These are phyloP conservation scores for Taxawa tesnikishii DNA, from an alignment of 2,329 filamentous ascomycete genomes.

Conservation along the genomic window DNA sequence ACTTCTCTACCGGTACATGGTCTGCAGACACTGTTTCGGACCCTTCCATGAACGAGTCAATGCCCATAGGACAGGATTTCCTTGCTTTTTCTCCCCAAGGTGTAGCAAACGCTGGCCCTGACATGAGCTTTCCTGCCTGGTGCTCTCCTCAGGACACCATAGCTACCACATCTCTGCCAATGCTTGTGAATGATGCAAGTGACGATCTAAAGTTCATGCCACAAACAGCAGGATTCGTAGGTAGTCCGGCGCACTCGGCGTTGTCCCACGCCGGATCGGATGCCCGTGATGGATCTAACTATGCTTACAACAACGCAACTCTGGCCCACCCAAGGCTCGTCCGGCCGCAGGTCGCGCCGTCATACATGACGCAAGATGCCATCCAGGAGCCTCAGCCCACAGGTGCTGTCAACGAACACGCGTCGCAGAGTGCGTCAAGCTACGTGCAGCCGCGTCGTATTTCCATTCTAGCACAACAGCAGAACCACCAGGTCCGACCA, in stretches of 20 bases:
- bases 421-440: too few species aligned
- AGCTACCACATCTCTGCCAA: neutral
- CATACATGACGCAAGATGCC: conserved; percentile 3
- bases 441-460: neutral
- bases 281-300: conserved; percentile 3
- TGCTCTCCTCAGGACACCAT: neutral
- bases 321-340: conserved; percentile 3
- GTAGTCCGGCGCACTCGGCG: conserved; percentile 1
- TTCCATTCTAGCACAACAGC: too few species aligned
- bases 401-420: too few species aligned
- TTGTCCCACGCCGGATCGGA: neutral
- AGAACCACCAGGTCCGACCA: too few species aligned
- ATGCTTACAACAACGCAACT: conserved; percentile 1
- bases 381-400: neutral
- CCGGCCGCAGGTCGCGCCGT: neutral
- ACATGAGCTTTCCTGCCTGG: conserved; percentile 1
- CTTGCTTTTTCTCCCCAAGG: conserved; percentile 2
- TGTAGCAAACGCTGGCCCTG: neutral
- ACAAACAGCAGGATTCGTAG: conserved; percentile 8
- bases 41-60: too few species aligned
- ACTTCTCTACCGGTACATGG: neutral
- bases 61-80: neutral
- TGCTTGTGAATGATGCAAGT: neutral
- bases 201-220: neutral
- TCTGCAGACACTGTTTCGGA: too few species aligned